Evolutionary conservation across 1,284 basidiomycete species (phyloP), one percentile per base, ranked within the genome.

Genomic region (Ceratobasidium sp.): DNA sequence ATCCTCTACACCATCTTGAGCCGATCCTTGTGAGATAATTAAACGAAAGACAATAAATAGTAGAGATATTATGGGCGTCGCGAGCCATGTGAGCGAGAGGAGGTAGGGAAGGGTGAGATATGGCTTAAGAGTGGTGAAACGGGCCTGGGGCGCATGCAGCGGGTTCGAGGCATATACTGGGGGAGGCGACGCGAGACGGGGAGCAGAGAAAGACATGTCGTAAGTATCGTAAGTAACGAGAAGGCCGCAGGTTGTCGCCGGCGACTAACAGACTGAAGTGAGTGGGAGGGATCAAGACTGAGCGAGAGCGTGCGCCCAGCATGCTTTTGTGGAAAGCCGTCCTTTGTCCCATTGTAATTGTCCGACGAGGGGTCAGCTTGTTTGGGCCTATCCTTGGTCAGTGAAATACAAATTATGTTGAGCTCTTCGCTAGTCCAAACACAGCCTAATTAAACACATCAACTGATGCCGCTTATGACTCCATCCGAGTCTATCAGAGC

Each of bases 31-130:
- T 10, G 93, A 93, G 13, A 90, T 77, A 70, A 89, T 83, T 35
- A 97, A 83, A 57, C 93, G 85, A 74, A 93, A 92, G 34, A 89
- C 89, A 76, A 96, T 87, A 76, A 97, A 93, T 72, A 95, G 77
- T 70, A 97, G 86, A 10, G 94, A 94, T 40, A 96, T 81, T 31
- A 96, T 72, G 7, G 80, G 77, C 0, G 81, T 80, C 0, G 80
- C 80, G 42, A 83, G 88, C 86, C 93, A 91, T 73, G 92, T 86
- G 25, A 96, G 86, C 27, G 91, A 90, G 52, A 96, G 85, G 45
- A 94, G 84, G 72, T 96, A 88, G 27, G 86, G 83, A 13, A 96
- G 88, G 69, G 89, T 85, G 42, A 97, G 88, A 78, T 93, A 96
- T 7, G 94, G 92, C 70, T 83, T 87, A 70, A 93, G 86, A 40